Conservation (phyloP, 768 basidiomycete species). For the Russula lepida region DNA sequence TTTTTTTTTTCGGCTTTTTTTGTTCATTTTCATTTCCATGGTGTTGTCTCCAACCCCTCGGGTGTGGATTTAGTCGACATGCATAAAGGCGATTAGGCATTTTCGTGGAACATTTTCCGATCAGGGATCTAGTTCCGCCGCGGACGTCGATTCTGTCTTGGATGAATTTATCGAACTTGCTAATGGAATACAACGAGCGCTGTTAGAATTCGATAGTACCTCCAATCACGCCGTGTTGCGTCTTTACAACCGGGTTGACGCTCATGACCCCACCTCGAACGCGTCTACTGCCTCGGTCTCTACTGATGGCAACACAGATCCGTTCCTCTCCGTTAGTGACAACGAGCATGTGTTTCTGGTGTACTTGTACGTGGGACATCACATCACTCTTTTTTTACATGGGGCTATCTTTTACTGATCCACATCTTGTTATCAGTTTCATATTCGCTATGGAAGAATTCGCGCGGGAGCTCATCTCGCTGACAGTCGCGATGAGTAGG, state of each 20-base stretch:
- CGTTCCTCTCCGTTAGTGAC: slow-evolving; percentile 39
- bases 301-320: slow-evolving; percentile 30
- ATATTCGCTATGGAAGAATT: slow-evolving; percentile 97
- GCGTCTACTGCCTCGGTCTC: slow-evolving; percentile 24
- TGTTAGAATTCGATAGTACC: slow-evolving; percentile 70
- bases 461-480: slow-evolving; percentile 67
- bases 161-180: slow-evolving; percentile 59
- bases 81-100: slow-evolving; percentile 50
- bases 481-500: slow-evolving; percentile 77
- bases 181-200: slow-evolving; percentile 57
- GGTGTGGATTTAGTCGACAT: slow-evolving; percentile 44
- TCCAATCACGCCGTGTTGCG: slow-evolving; percentile 79
- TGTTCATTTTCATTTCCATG: neutral
- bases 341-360: slow-evolving; percentile 83
- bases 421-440: slow-evolving; percentile 47
- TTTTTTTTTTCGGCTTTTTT: neutral
- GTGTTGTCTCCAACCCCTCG: neutral
- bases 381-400: neutral
- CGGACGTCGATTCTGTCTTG: slow-evolving; percentile 34
- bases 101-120: slow-evolving; percentile 58
- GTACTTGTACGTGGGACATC: slow-evolving; percentile 68
- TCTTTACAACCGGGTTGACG: slow-evolving; percentile 51
- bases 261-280: slow-evolving; percentile 19
- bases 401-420: neutral
- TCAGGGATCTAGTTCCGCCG: slow-evolving; percentile 25